Percentiles rank a stretch among this genome's conserved stretches.
Conservation (phyloP, 345 rosid species). For the Eucalyptus lansdowneana region DNA sequence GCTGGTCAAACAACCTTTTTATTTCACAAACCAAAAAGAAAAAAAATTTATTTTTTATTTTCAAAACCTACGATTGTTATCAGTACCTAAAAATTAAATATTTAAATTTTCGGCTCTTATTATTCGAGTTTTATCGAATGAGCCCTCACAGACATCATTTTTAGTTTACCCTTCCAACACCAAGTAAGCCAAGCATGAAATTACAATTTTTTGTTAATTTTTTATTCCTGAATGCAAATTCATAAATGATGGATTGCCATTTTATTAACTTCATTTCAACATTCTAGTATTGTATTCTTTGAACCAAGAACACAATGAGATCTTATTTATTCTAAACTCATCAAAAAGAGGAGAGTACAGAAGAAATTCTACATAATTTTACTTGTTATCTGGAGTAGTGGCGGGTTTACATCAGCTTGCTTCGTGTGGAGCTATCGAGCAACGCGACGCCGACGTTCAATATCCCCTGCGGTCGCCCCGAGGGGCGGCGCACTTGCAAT, state of each 20-base stretch:
- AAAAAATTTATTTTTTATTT: too few species aligned
- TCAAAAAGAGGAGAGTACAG: too few species aligned
- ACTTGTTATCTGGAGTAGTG: not conserved
- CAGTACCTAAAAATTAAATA: not conserved
- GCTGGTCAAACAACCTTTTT: not conserved
- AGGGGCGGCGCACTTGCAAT: conserved; percentile 70
- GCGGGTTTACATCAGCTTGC: conserved; percentile 62
- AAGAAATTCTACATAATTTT: not conserved
- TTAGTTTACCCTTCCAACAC: not conserved
- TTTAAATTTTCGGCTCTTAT: not conserved
- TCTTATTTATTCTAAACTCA: not conserved
- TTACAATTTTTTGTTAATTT: too few species aligned
- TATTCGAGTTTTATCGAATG: too few species aligned
- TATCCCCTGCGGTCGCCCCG: conserved; percentile 86
- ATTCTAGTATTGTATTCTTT: not conserved
- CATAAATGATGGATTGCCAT: not conserved
- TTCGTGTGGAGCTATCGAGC: conserved; percentile 72
- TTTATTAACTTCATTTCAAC: not conserved
- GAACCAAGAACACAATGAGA: not conserved
- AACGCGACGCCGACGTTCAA: conserved; percentile 73
- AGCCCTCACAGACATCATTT: not conserved
- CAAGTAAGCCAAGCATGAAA: not conserved
- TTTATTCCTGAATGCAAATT: not conserved
- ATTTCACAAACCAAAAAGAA: not conserved
- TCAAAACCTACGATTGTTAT: not conserved